phyloP scores from a whole-genome alignment of 306 rosid species.

The Gastrolobium villosum region DNA sequence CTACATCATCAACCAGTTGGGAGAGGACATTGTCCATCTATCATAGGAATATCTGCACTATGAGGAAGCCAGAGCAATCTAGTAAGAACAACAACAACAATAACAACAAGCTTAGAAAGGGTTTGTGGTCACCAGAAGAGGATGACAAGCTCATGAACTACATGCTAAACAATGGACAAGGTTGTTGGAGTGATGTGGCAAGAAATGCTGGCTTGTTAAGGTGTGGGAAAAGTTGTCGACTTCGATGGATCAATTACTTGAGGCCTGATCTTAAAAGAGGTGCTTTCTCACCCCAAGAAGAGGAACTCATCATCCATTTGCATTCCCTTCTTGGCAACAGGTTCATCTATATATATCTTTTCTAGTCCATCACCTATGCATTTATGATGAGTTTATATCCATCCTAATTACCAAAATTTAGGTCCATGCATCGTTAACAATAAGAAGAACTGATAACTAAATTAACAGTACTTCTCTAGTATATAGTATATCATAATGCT shows the following conservation, averaged over 20 bases:
- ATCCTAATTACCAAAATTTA: not conserved
- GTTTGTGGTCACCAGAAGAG: slow-evolving; percentile 97
- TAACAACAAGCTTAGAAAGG: slow-evolving; percentile 73
- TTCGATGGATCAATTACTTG: slow-evolving; percentile 95
- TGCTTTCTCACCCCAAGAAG: slow-evolving; percentile 88
- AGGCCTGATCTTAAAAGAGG: slow-evolving; percentile 95
- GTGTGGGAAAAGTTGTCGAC: slow-evolving; percentile 93
- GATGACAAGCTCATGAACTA: slow-evolving; percentile 85
- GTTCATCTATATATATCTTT: slow-evolving; percentile 42
- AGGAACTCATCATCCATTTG: slow-evolving; percentile 81
- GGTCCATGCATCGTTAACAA: slow-evolving; percentile 2
- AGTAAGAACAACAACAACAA: slow-evolving; percentile 28
- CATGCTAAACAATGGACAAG: slow-evolving; percentile 86
- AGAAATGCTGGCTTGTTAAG: slow-evolving; percentile 88
- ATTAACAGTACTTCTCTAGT: not conserved
- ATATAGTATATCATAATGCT: not conserved
- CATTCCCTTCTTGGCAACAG: slow-evolving; percentile 98
- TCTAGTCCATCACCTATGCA: not conserved
- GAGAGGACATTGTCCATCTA: slow-evolving; percentile 41
- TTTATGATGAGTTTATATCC: not conserved
- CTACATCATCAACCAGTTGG: slow-evolving; percentile 64
- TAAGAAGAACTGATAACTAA: slow-evolving; percentile 5
- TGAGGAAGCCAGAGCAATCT: slow-evolving; percentile 82
- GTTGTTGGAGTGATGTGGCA: slow-evolving; percentile 96
- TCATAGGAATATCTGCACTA: slow-evolving; percentile 14